These are phyloP conservation scores for Sporothrix luriei DNA, from an alignment of 2,329 filamentous ascomycete genomes.

Conservation along the genomic window DNA sequence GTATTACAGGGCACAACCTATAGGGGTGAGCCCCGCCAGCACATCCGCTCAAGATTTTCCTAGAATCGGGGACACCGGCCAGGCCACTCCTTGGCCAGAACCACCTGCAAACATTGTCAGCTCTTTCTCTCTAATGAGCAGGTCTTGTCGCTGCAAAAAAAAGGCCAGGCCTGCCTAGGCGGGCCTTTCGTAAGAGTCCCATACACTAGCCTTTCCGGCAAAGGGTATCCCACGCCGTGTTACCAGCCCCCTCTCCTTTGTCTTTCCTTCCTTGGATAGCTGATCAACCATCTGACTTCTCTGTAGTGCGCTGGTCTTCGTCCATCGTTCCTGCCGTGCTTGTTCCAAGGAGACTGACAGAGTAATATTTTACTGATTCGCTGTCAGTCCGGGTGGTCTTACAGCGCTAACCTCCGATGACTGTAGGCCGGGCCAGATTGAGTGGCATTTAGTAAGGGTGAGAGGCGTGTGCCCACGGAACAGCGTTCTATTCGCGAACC, in stretches of 20 bases:
- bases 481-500: slow-evolving; percentile 28
- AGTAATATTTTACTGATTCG: neutral
- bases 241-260: neutral
- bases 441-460: slow-evolving; percentile 22
- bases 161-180: slow-evolving; percentile 1
- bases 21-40: neutral
- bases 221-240: neutral
- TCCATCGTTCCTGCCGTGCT: slow-evolving; percentile 12
- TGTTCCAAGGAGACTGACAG: slow-evolving; percentile 1
- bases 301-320: neutral
- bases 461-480: slow-evolving; percentile 25
- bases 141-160: neutral
- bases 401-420: slow-evolving; percentile 27
- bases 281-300: slow-evolving; percentile 6
- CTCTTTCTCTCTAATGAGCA: neutral
- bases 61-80: neutral
- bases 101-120: neutral
- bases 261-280: neutral
- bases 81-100: slow-evolving; percentile 7
- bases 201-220: neutral
- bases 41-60: too few species aligned
- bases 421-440: neutral
- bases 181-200: neutral
- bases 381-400: neutral
- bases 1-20: neutral